phyloP scores from a whole-genome alignment of 176 grass and related monocot species.

The Otatea glauca region DNA sequence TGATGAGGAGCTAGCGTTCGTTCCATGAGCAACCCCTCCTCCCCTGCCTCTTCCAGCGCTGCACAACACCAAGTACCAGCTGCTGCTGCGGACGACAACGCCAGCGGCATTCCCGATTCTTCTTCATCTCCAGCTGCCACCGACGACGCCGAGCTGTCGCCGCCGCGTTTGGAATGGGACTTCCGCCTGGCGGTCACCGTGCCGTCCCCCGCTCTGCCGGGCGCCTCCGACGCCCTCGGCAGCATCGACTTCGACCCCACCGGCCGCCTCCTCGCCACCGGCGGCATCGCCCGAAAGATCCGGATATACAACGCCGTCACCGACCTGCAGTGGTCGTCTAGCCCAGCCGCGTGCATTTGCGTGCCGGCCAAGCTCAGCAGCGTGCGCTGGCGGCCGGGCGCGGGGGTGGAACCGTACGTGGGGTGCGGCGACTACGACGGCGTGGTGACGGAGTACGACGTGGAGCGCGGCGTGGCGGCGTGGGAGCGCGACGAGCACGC shows the following conservation, averaged over 20 bases:
- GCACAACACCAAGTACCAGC: not conserved
- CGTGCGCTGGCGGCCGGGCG: slow-evolving; percentile 67
- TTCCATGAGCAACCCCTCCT: slow-evolving; percentile 49
- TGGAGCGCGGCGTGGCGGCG: slow-evolving; percentile 53
- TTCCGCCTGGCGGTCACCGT: slow-evolving; percentile 68
- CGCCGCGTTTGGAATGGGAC: slow-evolving; percentile 63
- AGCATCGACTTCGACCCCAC: slow-evolving; percentile 77
- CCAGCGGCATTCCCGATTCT: not conserved
- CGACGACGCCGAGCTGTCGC: slow-evolving; percentile 43
- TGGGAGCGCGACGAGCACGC: slow-evolving; percentile 91
- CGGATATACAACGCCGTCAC: slow-evolving; percentile 60
- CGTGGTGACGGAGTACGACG: slow-evolving; percentile 92
- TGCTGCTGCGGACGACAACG: not conserved
- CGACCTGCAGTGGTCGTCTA: not conserved
- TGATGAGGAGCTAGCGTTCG: not conserved
- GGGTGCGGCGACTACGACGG: slow-evolving; percentile 92
- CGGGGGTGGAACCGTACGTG: slow-evolving; percentile 29
- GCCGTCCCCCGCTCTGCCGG: slow-evolving; percentile 57
- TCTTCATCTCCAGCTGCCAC: not conserved
- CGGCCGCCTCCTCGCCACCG: slow-evolving; percentile 74
- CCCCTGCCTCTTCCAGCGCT: slow-evolving; percentile 22
- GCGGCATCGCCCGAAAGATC: slow-evolving; percentile 88
- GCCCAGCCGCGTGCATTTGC: slow-evolving; percentile 67
- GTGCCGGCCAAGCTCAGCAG: slow-evolving; percentile 95
- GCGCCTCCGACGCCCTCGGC: slow-evolving; percentile 68